These are phyloP conservation scores for Mortierella sp. DNA, from an alignment of 371 early-diverging fungal genomes.

Conservation along the genomic window DNA sequence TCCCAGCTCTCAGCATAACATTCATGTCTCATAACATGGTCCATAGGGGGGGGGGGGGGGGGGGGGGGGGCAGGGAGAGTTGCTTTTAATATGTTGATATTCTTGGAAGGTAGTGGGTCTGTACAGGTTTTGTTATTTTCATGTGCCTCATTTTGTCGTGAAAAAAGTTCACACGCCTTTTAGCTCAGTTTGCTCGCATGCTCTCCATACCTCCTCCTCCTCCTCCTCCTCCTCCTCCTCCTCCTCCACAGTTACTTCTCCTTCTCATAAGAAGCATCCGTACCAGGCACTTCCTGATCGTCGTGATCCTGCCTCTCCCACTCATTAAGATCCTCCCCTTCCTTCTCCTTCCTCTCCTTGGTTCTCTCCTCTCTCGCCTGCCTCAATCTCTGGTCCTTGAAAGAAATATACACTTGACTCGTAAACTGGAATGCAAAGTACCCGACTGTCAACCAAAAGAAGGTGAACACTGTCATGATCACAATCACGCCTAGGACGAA, in stretches of 20 bases:
- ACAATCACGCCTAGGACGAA: constrained; percentile 45
- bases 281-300: neutral
- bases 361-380: neutral
- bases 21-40: neutral
- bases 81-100: neutral
- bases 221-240: neutral
- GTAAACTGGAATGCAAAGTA: constrained; percentile 28
- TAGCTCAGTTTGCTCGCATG: neutral
- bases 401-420: constrained; percentile 5
- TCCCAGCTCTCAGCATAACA: neutral
- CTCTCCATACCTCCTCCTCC: neutral
- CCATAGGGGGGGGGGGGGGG: too few species aligned
- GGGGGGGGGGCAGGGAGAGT: too few species aligned
- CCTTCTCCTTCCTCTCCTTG: neutral
- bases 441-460: constrained; percentile 35
- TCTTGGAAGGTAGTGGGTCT: neutral
- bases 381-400: neutral
- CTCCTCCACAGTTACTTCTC: neutral
- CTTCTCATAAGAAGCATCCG: neutral
- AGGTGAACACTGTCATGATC: constrained; percentile 30
- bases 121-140: neutral
- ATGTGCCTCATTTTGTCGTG: neutral
- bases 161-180: neutral
- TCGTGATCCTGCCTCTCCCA: neutral
- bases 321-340: neutral